Conservation (phyloP, 2,329 filamentous ascomycete species). For the Epichloe hybrida region DNA sequence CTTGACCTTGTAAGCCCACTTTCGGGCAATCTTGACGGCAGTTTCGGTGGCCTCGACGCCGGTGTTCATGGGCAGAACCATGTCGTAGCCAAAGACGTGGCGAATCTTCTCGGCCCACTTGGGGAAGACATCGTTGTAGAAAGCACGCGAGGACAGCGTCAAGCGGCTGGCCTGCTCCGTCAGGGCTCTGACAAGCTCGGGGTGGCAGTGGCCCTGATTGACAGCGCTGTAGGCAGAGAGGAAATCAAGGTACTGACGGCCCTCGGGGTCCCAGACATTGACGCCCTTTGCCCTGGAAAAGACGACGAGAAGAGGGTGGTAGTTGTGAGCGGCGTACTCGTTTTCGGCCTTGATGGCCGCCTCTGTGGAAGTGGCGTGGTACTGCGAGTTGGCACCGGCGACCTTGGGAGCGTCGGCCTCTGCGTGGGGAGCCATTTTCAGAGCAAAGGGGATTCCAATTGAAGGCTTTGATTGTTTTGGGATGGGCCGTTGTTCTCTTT, state of each 20-base stretch:
- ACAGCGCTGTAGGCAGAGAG: conserved; percentile 95
- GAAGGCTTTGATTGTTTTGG: neutral
- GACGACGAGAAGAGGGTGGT: conserved; percentile 90
- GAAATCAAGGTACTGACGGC: conserved; percentile 91
- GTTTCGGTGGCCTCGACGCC: conserved; percentile 95
- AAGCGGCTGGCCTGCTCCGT: conserved; percentile 79
- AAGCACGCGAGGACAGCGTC: conserved; percentile 86
- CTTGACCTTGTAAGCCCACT: conserved; percentile 98
- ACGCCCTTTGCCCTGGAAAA: conserved; percentile 76
- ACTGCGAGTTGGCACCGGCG: conserved; percentile 25
- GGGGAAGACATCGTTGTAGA: conserved; percentile 97
- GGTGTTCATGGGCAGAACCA: conserved; percentile 97
- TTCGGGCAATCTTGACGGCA: conserved; percentile 86
- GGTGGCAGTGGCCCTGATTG: conserved; percentile 97
- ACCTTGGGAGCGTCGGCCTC: conserved; percentile 22
- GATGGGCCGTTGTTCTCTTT: neutral
- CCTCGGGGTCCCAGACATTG: conserved; percentile 94
- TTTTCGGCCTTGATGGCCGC: conserved; percentile 71
- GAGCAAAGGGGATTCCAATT: neutral
- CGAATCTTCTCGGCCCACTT: conserved; percentile 89
- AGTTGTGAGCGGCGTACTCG: conserved; percentile 90
- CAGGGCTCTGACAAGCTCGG: conserved; percentile 82
- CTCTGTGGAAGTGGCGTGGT: conserved; percentile 66
- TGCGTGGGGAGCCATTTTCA: conserved; percentile 46
- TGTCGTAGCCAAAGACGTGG: conserved; percentile 83